These are phyloP conservation scores for Cubamyces lactineus DNA, from an alignment of 768 basidiomycete species.

Conservation along the genomic window DNA sequence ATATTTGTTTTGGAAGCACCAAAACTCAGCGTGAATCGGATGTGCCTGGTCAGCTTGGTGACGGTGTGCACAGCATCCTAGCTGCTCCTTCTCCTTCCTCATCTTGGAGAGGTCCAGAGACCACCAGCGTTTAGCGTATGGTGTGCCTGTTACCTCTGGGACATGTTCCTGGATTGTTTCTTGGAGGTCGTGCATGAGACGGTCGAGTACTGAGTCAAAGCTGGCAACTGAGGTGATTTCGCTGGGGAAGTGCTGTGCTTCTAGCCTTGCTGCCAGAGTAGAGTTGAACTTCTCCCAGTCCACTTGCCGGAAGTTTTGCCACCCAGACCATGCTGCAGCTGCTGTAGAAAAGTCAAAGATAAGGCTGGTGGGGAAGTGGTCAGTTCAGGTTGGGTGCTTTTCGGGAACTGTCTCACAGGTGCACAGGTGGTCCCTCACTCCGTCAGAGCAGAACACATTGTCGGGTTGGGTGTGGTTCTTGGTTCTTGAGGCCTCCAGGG, in stretches of 20 bases:
- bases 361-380: constrained; percentile 46
- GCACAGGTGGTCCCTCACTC: constrained; percentile 27
- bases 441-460: constrained; percentile 43
- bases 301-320: constrained; percentile 33
- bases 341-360: constrained; percentile 29
- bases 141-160: constrained; percentile 25
- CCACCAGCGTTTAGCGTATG: constrained; percentile 40
- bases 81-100: constrained; percentile 22
- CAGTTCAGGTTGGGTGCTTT: constrained; percentile 32
- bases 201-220: constrained; percentile 7
- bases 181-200: constrained; percentile 27
- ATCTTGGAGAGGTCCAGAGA: constrained; percentile 31
- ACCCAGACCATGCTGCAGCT: not conserved
- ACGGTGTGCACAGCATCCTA: constrained; percentile 17
- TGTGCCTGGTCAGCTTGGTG: constrained; percentile 16
- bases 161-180: constrained; percentile 25
- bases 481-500: constrained; percentile 34
- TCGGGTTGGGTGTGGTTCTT: constrained; percentile 45
- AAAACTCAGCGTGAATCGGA: constrained; percentile 21
- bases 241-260: not conserved
- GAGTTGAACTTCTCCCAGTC: constrained; percentile 39
- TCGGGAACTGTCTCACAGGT: constrained; percentile 33
- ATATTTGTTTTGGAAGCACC: constrained; percentile 23
- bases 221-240: not conserved
- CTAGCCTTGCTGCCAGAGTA: constrained; percentile 20